A percentile compares a stretch with the other conserved stretches of the same genome.
Conservation (phyloP, 2,329 filamentous ascomycete species). For the Pseudopyrenochaeta lycopersici region DNA sequence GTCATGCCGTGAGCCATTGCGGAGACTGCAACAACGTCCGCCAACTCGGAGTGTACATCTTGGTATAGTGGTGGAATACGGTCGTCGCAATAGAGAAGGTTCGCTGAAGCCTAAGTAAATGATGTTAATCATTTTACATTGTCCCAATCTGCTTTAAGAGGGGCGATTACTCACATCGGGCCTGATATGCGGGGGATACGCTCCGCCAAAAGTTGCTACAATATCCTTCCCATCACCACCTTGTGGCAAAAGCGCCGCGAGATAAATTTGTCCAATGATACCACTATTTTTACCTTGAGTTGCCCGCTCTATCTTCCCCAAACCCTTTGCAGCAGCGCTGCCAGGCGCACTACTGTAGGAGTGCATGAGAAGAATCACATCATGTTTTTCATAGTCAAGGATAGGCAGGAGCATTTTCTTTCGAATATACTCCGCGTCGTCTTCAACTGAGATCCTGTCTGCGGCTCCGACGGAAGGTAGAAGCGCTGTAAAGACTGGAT, state of each 20-base stretch:
- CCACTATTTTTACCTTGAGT: slow-evolving; percentile 23
- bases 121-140: not conserved
- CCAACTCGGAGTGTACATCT: slow-evolving; percentile 17
- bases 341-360: slow-evolving; percentile 25
- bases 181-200: slow-evolving; percentile 25
- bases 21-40: slow-evolving; percentile 17
- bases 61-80: slow-evolving; percentile 22
- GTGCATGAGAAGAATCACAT: slow-evolving; percentile 24
- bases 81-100: slow-evolving; percentile 32
- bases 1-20: slow-evolving; percentile 27
- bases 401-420: slow-evolving; percentile 21
- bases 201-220: slow-evolving; percentile 21
- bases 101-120: slow-evolving; percentile 9
- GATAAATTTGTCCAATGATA: slow-evolving; percentile 27
- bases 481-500: slow-evolving; percentile 27
- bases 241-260: slow-evolving; percentile 16
- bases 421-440: slow-evolving; percentile 18
- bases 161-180: slow-evolving; percentile 18
- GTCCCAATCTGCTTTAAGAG: not conserved
- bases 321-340: slow-evolving; percentile 16
- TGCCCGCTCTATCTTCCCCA: slow-evolving; percentile 16
- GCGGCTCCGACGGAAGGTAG: slow-evolving; percentile 30
- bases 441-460: slow-evolving; percentile 13
- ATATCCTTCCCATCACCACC: slow-evolving; percentile 25
- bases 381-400: slow-evolving; percentile 26